These are phyloP conservation scores for Pichia sp. DNA, from an alignment of 1,139 yeast species.

Conservation along the genomic window DNA sequence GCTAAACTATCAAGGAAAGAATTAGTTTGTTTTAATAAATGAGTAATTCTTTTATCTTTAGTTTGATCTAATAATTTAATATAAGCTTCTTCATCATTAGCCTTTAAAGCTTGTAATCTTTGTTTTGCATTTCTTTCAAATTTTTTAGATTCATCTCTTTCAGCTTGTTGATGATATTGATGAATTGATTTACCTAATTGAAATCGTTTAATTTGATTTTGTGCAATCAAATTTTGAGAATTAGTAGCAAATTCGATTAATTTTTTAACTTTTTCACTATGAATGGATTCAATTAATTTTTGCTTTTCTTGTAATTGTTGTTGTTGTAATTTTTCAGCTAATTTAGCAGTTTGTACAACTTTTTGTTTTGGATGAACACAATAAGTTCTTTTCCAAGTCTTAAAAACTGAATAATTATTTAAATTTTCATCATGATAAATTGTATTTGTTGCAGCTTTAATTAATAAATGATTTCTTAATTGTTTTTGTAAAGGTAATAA, in stretches of 20 bases:
- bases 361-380: slow-evolving; percentile 67
- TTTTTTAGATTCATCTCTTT: slow-evolving; percentile 69
- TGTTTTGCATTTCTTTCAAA: slow-evolving; percentile 74
- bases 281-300: slow-evolving; percentile 39
- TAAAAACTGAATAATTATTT: slow-evolving; percentile 57
- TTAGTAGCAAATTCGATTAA: slow-evolving; percentile 35
- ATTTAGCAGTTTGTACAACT: slow-evolving; percentile 40
- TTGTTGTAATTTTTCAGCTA: slow-evolving; percentile 45
- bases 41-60: slow-evolving; percentile 78
- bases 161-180: slow-evolving; percentile 38
- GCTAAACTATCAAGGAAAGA: slow-evolving; percentile 70
- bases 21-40: slow-evolving; percentile 69
- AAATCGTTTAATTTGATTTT: slow-evolving; percentile 22
- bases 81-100: slow-evolving; percentile 81
- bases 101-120: slow-evolving; percentile 78
- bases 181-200: slow-evolving; percentile 26
- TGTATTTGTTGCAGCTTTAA: slow-evolving; percentile 58
- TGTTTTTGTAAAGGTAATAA: slow-evolving; percentile 80
- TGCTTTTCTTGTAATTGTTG: slow-evolving; percentile 46
- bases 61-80: slow-evolving; percentile 75
- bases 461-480: slow-evolving; percentile 66
- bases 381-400: slow-evolving; percentile 59
- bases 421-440: slow-evolving; percentile 45
- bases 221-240: slow-evolving; percentile 26
- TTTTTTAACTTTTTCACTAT: slow-evolving; percentile 39